These are phyloP conservation scores for Plenodomus biglobosus DNA, from an alignment of 2,329 filamentous ascomycete genomes.

Conservation along the genomic window DNA sequence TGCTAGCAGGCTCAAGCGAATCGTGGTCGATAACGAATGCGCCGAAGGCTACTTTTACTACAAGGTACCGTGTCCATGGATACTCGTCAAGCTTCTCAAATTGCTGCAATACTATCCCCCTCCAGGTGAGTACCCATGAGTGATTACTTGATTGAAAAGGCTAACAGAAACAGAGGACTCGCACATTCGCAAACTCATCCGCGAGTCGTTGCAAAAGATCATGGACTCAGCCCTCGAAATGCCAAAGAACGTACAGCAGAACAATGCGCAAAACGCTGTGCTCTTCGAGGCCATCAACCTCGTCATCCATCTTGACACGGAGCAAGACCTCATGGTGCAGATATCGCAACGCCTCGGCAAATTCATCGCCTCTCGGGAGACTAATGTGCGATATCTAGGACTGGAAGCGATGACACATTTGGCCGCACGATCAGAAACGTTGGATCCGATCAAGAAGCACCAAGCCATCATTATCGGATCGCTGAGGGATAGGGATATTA, in stretches of 20 bases:
- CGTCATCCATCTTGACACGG: slow-evolving; percentile 95
- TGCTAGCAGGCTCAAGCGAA: slow-evolving; percentile 82
- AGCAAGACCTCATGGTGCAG: slow-evolving; percentile 92
- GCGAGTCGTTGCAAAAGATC: slow-evolving; percentile 87
- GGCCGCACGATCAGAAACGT: slow-evolving; percentile 86
- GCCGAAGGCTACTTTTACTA: slow-evolving; percentile 95
- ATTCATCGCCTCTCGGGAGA: slow-evolving; percentile 95
- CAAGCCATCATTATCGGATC: slow-evolving; percentile 95
- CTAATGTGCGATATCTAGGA: slow-evolving; percentile 93
- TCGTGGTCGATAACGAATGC: slow-evolving; percentile 88
- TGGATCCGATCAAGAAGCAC: slow-evolving; percentile 97
- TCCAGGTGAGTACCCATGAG: slow-evolving; percentile 62
- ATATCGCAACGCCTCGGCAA: slow-evolving; percentile 88
- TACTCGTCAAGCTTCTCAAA: slow-evolving; percentile 91
- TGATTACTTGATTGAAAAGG: slow-evolving; percentile 4
- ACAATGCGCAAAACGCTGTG: slow-evolving; percentile 97
- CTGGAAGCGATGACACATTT: slow-evolving; percentile 98
- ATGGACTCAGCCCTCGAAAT: slow-evolving; percentile 88
- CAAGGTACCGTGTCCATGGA: slow-evolving; percentile 98
- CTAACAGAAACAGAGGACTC: slow-evolving; percentile 70
- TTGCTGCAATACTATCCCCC: slow-evolving; percentile 95
- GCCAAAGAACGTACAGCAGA: slow-evolving; percentile 98
- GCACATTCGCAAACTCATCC: slow-evolving; percentile 86
- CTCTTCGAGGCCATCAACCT: slow-evolving; percentile 98
- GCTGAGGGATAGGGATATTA: slow-evolving; percentile 93